phyloP scores from a whole-genome alignment of 148 eudicot genomes.

The Oxyria digyna region DNA sequence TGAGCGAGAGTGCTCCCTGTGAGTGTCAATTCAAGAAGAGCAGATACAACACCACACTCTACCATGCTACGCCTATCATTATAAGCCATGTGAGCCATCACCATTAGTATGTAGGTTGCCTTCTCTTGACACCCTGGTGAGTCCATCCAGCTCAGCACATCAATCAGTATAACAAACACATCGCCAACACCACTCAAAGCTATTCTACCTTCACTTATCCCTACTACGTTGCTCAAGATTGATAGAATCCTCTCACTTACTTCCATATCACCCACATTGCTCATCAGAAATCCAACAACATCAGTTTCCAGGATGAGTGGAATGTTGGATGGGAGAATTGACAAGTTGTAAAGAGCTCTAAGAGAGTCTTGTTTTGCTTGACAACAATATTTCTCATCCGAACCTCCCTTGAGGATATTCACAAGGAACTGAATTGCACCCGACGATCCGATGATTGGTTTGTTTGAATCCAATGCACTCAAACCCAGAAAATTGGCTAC shows the following conservation, averaged over 20 bases:
- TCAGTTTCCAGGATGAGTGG: constrained; percentile 42
- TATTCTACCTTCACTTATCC: constrained; percentile 51
- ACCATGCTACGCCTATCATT: constrained; percentile 65
- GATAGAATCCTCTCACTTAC: constrained; percentile 69
- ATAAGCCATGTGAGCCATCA: constrained; percentile 85
- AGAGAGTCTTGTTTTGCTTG: constrained; percentile 69
- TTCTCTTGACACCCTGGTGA: constrained; percentile 90
- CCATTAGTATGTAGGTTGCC: constrained; percentile 68
- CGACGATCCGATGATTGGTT: constrained; percentile 70
- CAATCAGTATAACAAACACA: constrained; percentile 41
- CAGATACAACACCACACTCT: constrained; percentile 58
- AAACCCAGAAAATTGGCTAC: constrained; percentile 86
- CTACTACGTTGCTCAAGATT: constrained; percentile 57
- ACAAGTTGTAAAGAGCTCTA: constrained; percentile 74
- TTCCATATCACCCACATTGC: constrained; percentile 54
- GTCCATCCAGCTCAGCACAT: constrained; percentile 77
- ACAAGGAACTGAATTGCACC: constrained; percentile 69
- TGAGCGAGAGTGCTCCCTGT: constrained; percentile 82
- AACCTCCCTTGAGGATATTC: constrained; percentile 31
- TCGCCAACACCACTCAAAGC: constrained; percentile 37
- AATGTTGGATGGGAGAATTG: constrained; percentile 49
- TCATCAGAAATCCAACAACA: constrained; percentile 36
- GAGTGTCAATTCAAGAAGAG: constrained; percentile 79
- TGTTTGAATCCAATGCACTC: constrained; percentile 81
- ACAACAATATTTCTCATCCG: constrained; percentile 17